Evolutionary conservation across 257 asterid genomes (phyloP).

Genomic region (Solanum etuberosum): DNA sequence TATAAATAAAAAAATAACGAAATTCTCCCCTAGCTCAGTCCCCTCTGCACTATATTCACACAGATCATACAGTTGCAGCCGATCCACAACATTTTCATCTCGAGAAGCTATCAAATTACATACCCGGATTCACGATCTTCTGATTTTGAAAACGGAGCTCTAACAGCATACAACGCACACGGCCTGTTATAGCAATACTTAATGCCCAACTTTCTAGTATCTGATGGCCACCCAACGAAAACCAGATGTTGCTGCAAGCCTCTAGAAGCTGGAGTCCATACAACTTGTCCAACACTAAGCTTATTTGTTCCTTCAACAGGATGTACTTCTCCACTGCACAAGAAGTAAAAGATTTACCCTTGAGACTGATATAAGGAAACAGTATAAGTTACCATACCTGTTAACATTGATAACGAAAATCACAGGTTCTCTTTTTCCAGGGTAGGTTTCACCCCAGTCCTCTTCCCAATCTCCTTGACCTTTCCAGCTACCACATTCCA

Average conservation of each 20-base stretch:
- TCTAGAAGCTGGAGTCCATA: conserved; percentile 65
- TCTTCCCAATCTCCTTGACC: conserved; percentile 97
- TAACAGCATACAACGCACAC: conserved; percentile 73
- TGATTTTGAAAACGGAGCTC: conserved; percentile 43
- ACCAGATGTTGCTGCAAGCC: conserved; percentile 42
- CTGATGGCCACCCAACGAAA: conserved; percentile 90
- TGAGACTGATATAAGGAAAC: background rate
- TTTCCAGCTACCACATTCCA: conserved; percentile 74
- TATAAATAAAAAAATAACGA: background rate
- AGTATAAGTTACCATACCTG: conserved; percentile 30
- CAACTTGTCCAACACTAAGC: conserved; percentile 85
- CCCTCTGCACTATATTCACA: background rate
- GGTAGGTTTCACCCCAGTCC: conserved; percentile 95
- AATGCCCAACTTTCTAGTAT: conserved; percentile 72
- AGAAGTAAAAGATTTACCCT: background rate
- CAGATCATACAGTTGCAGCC: background rate
- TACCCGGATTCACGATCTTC: conserved; percentile 29
- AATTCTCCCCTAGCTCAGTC: background rate
- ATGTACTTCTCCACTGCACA: conserved; percentile 70
- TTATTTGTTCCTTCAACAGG: conserved; percentile 49
- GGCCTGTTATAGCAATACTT: conserved; percentile 77
- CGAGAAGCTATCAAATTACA: background rate
- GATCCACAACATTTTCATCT: background rate
- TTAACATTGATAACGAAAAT: conserved; percentile 55
- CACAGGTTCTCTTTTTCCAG: conserved; percentile 81